Evolutionary conservation across 768 basidiomycete genomes (phyloP), one percentile per base, ranked within the genome.

Genomic region (Saitozyma podzolica): DNA sequence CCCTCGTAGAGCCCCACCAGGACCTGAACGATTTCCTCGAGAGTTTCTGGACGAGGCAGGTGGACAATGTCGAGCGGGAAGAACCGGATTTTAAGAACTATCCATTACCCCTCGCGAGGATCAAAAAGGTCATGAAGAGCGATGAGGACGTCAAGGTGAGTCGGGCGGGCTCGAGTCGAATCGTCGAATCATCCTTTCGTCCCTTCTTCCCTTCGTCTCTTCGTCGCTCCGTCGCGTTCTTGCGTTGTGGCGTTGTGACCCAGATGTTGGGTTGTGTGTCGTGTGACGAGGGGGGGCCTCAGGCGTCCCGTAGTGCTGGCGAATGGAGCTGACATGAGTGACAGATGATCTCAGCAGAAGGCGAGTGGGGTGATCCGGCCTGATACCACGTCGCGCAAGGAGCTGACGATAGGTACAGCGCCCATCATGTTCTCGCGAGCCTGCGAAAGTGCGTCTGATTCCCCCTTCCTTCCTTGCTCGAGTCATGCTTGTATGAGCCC

Each of bases 71-170:
- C 0, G 93, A 96, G 78, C 86, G 88, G 70, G 92, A 93, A 73
- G 89, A 87, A 0, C 89, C 89, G 29, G 92, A 94, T 80, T 76
- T 69, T 55, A 76, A 72, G 65, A 68, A 56, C 49, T 73, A 70
- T 1, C 88, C 90, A 7, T 82, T 98, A 10, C 95, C 95, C 4
- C 82, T 99, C 40, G 96, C 96, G 16, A 83, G 96, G 77, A 96
- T 98, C 73, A 98, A 97, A 84, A 98, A 97, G 80, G 95, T 97
- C 61, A 96, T 97, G 91, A 97, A 98, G 84, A 94, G 89, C 78
- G 92, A 80, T 70, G 78, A 80, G 62, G 80, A 80, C 11, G 92
- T 97, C 66, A 93, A 93, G 86, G 92, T 95, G 76, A 74, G 86
- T 75, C 50, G 40, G 51, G 49, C 29, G 29, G 29, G 29, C 2